phyloP scores from a whole-genome alignment of 768 basidiomycete genomes.

The Calocybe indica region DNA sequence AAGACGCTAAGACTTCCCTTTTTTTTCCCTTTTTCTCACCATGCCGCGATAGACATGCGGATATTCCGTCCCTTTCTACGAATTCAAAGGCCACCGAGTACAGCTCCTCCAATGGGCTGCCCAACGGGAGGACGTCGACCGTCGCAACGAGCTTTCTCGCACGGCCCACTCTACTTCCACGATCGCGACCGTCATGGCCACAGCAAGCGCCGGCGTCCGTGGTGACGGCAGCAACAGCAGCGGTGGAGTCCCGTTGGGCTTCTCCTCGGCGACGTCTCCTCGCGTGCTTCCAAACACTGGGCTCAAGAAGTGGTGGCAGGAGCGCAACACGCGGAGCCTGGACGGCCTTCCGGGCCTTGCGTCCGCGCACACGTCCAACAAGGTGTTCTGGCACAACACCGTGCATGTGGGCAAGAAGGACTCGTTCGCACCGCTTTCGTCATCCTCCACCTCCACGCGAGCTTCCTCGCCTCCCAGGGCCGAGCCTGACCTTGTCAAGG shows the following conservation, averaged over 20 bases:
- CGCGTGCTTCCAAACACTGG: constrained; percentile 26
- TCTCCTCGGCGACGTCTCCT: constrained; percentile 12
- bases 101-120: constrained; percentile 41
- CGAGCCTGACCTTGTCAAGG: too few species aligned
- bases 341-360: constrained; percentile 51
- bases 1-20: not conserved
- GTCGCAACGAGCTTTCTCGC: constrained; percentile 7
- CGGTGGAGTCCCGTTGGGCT: constrained; percentile 4
- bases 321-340: constrained; percentile 42
- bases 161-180: constrained; percentile 7
- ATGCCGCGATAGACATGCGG: constrained; percentile 47
- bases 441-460: too few species aligned
- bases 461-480: too few species aligned
- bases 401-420: not conserved
- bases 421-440: too few species aligned
- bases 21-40: not conserved
- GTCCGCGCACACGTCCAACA: constrained; percentile 16
- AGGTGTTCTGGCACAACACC: constrained; percentile 5
- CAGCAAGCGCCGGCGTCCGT: not conserved
- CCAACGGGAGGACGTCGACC: constrained; percentile 39
- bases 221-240: too few species aligned
- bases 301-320: constrained; percentile 50
- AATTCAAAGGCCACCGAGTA: constrained; percentile 50
- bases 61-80: constrained; percentile 55
- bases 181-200: not conserved